phyloP scores from a whole-genome alignment of 805 yeast genomes.

The Candida manassasensis region DNA sequence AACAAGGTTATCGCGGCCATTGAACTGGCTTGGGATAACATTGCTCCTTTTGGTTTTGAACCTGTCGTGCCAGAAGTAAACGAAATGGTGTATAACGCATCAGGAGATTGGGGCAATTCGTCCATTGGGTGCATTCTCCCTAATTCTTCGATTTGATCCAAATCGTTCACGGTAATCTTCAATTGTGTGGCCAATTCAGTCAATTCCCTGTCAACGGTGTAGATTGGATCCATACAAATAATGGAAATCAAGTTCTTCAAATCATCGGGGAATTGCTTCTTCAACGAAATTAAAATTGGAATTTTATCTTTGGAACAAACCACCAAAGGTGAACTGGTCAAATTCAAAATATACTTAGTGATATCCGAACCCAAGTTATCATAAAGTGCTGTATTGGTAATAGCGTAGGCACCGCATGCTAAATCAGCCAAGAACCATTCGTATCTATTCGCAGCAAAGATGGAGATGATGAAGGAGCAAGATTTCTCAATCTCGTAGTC shows the following conservation, averaged over 20 bases:
- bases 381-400: conserved; percentile 36
- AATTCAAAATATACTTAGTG: conserved; percentile 27
- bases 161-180: conserved; percentile 27
- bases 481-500: conserved; percentile 14
- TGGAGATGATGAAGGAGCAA: conserved; percentile 24
- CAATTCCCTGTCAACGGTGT: conserved; percentile 14
- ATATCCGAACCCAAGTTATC: conserved; percentile 36
- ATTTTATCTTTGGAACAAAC: conserved; percentile 51
- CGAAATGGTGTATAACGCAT: conserved; percentile 35
- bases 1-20: conserved; percentile 40
- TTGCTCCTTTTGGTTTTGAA: conserved; percentile 70
- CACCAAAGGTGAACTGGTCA: conserved; percentile 40
- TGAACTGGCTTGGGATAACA: conserved; percentile 46
- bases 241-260: conserved; percentile 44
- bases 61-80: conserved; percentile 64
- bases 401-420: conserved; percentile 26
- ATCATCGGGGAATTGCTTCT: conserved; percentile 26
- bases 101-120: conserved; percentile 27
- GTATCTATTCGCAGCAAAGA: conserved; percentile 29
- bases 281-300: conserved; percentile 41
- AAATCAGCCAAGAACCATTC: conserved; percentile 38
- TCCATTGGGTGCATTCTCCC: conserved; percentile 36
- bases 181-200: conserved; percentile 18
- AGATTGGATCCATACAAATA: conserved; percentile 48
- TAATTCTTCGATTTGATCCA: conserved; percentile 24